Conservation (phyloP, 1,139 yeast genomes). For the Waltiozyma sp. region DNA sequence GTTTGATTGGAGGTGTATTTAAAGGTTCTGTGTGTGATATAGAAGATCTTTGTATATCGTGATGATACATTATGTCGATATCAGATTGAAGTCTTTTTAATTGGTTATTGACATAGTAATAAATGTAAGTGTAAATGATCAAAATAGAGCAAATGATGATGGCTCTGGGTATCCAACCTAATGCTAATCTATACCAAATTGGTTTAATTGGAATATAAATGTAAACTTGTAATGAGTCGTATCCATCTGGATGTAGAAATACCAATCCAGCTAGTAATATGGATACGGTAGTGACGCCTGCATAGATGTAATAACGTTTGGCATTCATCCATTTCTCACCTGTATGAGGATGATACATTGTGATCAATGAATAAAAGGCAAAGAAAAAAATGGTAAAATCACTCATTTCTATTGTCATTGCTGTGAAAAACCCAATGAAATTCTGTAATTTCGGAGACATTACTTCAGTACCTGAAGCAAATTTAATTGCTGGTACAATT, state of each 20-base stretch:
- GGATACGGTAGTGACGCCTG: constrained; percentile 50
- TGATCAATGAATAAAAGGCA: constrained; percentile 71
- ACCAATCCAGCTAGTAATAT: constrained; percentile 63
- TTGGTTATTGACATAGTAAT: constrained; percentile 59
- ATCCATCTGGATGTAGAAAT: constrained; percentile 44
- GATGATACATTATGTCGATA: neutral
- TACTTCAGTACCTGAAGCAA: constrained; percentile 32
- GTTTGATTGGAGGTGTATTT: neutral
- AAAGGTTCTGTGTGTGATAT: too few relatives aligned
- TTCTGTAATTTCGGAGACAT: constrained; percentile 49
- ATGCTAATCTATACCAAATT: constrained; percentile 59
- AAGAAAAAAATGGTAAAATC: constrained; percentile 76
- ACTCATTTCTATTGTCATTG: constrained; percentile 79
- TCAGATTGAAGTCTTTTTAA: constrained; percentile 38
- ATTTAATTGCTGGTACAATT: constrained; percentile 44
- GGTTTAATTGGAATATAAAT: constrained; percentile 72
- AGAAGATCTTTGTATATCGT: too few relatives aligned
- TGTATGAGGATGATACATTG: constrained; percentile 66
- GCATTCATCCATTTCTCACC: constrained; percentile 44
- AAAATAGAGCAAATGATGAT: constrained; percentile 52
- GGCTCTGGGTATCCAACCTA: constrained; percentile 81
- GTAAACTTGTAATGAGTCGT: constrained; percentile 60
- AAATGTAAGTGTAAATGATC: constrained; percentile 57
- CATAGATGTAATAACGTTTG: constrained; percentile 49
- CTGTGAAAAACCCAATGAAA: constrained; percentile 77